A percentile compares a stretch with the other conserved stretches of the same genome.
These are phyloP conservation scores for Combretum micranthum DNA, from an alignment of 345 rosid genomes.

Conservation along the genomic window DNA sequence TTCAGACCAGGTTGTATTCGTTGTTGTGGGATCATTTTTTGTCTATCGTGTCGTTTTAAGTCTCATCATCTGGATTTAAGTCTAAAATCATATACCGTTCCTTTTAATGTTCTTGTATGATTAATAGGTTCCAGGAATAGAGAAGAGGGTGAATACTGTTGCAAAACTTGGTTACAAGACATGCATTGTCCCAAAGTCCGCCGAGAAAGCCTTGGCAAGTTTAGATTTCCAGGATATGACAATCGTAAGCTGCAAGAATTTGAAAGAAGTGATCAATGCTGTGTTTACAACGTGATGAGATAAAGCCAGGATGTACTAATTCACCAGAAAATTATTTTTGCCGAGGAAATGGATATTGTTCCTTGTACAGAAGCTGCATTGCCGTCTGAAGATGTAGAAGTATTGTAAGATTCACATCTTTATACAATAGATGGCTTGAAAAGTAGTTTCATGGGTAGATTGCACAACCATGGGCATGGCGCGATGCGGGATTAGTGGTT, in stretches of 20 bases:
- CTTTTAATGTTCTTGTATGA: neutral
- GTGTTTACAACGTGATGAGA: constrained; percentile 29
- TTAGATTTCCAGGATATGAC: constrained; percentile 28
- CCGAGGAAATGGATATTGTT: too few relatives aligned
- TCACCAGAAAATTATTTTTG: neutral
- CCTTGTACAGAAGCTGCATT: too few relatives aligned
- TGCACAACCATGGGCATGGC: too few relatives aligned
- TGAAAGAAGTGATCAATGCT: constrained; percentile 58
- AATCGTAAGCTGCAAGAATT: constrained; percentile 61
- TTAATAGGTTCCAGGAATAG: constrained; percentile 72
- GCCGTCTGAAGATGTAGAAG: too few relatives aligned
- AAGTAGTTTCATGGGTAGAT: too few relatives aligned
- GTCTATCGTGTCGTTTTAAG: neutral
- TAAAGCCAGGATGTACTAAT: neutral
- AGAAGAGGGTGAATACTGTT: constrained; percentile 61
- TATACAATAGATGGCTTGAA: too few relatives aligned
- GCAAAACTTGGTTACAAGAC: constrained; percentile 71
- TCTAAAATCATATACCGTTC: neutral
- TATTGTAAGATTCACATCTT: too few relatives aligned
- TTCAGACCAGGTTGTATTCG: neutral
- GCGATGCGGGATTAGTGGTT: too few relatives aligned
- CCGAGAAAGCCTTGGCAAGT: constrained; percentile 33
- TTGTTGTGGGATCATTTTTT: neutral
- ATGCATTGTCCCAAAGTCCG: constrained; percentile 68
- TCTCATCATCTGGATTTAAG: neutral